Conservation (phyloP, 1,284 basidiomycete species). For the Irpex sp. region DNA sequence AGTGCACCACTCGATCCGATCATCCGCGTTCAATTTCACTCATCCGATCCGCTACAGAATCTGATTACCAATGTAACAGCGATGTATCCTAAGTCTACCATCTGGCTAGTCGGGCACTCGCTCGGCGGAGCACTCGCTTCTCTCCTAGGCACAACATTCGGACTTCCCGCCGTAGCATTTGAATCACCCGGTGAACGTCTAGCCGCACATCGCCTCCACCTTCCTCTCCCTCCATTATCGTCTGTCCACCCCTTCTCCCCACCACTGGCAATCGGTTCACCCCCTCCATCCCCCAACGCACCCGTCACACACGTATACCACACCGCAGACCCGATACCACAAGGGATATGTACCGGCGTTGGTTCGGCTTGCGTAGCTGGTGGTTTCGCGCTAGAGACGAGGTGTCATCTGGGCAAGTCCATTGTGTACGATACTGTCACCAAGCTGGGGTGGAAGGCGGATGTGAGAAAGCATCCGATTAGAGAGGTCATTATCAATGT, state of each 20-base stretch:
- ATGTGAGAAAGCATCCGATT: constrained; percentile 77
- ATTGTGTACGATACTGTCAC: constrained; percentile 87
- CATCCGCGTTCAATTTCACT: background rate
- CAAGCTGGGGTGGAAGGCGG: constrained; percentile 76
- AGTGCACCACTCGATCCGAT: background rate
- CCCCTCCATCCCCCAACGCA: constrained; percentile 34
- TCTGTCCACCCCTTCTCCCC: constrained; percentile 13
- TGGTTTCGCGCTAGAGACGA: constrained; percentile 70
- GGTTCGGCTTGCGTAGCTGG: constrained; percentile 57
- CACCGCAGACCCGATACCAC: constrained; percentile 77
- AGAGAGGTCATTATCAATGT: constrained; percentile 69
- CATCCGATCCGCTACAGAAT: constrained; percentile 33
- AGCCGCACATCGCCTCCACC: constrained; percentile 81
- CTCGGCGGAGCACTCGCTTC: constrained; percentile 87
- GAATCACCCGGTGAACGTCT: constrained; percentile 90
- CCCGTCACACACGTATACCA: constrained; percentile 75
- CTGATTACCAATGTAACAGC: constrained; percentile 78
- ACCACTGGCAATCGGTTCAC: constrained; percentile 27
- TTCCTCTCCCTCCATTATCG: constrained; percentile 57
- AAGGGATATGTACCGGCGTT: constrained; percentile 71
- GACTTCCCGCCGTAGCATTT: constrained; percentile 89
- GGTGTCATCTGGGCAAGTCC: constrained; percentile 60
- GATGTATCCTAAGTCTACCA: constrained; percentile 78
- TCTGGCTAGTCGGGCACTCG: constrained; percentile 91
- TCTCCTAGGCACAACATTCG: constrained; percentile 88